phyloP scores from a whole-genome alignment of 345 rosid genomes.

The Sonneratia alba region DNA sequence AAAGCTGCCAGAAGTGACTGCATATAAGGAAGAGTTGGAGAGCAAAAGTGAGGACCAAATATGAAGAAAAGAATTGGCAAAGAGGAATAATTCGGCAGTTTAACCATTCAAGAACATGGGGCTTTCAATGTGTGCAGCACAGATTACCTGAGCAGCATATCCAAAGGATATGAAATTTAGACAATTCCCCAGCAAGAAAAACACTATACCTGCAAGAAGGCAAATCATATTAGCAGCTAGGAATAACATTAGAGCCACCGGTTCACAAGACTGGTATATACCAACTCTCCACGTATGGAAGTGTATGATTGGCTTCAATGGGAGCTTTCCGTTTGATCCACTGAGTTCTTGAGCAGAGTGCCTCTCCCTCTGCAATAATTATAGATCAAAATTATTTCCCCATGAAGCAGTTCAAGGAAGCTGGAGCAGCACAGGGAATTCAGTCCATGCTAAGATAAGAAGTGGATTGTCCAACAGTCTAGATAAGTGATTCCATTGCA shows the following conservation, averaged over 20 bases:
- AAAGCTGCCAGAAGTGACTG: slow-evolving; percentile 99
- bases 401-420: neutral
- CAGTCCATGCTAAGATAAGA: neutral
- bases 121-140: neutral
- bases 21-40: slow-evolving; percentile 15
- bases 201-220: slow-evolving; percentile 53
- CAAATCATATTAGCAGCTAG: neutral
- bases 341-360: slow-evolving; percentile 44
- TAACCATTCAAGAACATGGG: too few relatives aligned
- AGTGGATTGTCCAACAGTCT: neutral
- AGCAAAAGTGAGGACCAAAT: neutral
- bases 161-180: slow-evolving; percentile 96
- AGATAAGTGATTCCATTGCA: neutral
- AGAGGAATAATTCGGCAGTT: neutral
- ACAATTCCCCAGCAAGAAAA: slow-evolving; percentile 91
- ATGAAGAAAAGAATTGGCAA: neutral
- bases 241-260: neutral
- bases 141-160: slow-evolving; percentile 96
- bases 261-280: slow-evolving; percentile 26
- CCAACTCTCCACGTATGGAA: slow-evolving; percentile 98
- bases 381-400: neutral
- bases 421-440: neutral
- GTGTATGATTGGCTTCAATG: slow-evolving; percentile 69
- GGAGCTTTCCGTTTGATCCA: slow-evolving; percentile 51
- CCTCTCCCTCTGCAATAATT: slow-evolving; percentile 61